Evolutionary conservation across 2,329 filamentous ascomycete species (phyloP).

Genomic region (Apiospora hydei): DNA sequence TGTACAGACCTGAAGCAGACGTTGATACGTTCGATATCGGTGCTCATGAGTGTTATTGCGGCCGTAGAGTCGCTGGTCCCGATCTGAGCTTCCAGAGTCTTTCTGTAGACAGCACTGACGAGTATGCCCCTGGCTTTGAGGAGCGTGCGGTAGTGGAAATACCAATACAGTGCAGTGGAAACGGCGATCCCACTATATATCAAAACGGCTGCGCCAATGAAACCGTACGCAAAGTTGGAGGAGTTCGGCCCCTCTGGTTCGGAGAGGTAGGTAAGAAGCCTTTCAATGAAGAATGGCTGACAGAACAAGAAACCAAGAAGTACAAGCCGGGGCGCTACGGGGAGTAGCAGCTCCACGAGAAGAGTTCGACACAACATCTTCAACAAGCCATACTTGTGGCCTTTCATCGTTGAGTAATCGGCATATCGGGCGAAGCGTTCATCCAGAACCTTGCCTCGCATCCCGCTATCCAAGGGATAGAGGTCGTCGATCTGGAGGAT

Average conservation of each 20-base stretch:
- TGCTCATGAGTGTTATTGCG: constrained; percentile 43
- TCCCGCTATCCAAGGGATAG: constrained; percentile 41
- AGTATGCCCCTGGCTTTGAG: constrained; percentile 41
- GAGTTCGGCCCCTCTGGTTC: constrained; percentile 24
- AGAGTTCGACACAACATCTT: constrained; percentile 32
- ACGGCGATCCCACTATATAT: constrained; percentile 51
- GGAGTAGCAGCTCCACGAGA: constrained; percentile 33
- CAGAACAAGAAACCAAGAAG: constrained; percentile 42
- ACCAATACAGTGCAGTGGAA: constrained; percentile 48
- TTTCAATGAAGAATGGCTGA: constrained; percentile 44
- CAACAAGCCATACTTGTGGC: constrained; percentile 29
- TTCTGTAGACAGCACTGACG: constrained; percentile 43
- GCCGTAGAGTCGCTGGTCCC: constrained; percentile 30
- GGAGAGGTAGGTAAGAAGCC: constrained; percentile 41
- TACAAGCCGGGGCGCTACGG: constrained; percentile 38
- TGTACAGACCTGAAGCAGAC: constrained; percentile 39
- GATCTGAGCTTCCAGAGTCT: constrained; percentile 36
- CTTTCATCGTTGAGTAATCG: constrained; percentile 25
- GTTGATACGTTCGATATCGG: constrained; percentile 41
- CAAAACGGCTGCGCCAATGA: constrained; percentile 50
- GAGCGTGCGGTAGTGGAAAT: constrained; percentile 45
- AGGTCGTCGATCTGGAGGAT: constrained; percentile 45
- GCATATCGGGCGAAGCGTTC: constrained; percentile 32
- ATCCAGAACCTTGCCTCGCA: constrained; percentile 28
- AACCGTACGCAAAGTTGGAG: constrained; percentile 46